Conservation (phyloP, 176 grass and related monocot genomes). For the Avena sativa region DNA sequence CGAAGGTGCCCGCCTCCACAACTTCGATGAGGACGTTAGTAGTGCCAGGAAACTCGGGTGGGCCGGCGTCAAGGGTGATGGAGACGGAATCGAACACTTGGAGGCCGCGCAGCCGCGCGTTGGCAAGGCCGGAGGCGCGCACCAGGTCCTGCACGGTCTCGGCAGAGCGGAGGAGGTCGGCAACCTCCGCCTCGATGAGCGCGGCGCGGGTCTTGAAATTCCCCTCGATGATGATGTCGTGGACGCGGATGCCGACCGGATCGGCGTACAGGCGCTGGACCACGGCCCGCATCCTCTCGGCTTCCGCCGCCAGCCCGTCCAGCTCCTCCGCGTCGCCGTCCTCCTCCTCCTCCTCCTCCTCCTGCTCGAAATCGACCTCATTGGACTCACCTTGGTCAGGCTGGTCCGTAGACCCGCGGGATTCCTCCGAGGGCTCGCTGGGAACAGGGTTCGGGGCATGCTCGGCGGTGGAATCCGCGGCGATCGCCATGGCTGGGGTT, state of each 20-base stretch:
- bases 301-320: constrained; percentile 37
- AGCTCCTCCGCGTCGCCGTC: constrained; percentile 52
- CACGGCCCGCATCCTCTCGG: constrained; percentile 42
- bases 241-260: constrained; percentile 59
- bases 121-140: constrained; percentile 49
- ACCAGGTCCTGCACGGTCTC: constrained; percentile 55
- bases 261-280: constrained; percentile 45
- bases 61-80: constrained; percentile 67
- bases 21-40: constrained; percentile 68
- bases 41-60: constrained; percentile 67
- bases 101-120: constrained; percentile 49
- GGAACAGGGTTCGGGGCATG: constrained; percentile 19
- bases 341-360: constrained; percentile 35
- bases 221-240: constrained; percentile 66
- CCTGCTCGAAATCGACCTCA: constrained; percentile 39
- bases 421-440: not conserved
- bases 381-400: constrained; percentile 35
- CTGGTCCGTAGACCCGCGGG: not conserved
- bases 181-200: constrained; percentile 79
- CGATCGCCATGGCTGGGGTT: constrained; percentile 37
- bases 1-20: constrained; percentile 58
- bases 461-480: constrained; percentile 37
- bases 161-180: constrained; percentile 55
- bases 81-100: constrained; percentile 69
- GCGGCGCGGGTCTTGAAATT: constrained; percentile 69